Percentiles rank a stretch among this genome's conserved stretches.
Evolutionary conservation across 257 asterid species (phyloP).

Genomic region (Lycium barbarum): DNA sequence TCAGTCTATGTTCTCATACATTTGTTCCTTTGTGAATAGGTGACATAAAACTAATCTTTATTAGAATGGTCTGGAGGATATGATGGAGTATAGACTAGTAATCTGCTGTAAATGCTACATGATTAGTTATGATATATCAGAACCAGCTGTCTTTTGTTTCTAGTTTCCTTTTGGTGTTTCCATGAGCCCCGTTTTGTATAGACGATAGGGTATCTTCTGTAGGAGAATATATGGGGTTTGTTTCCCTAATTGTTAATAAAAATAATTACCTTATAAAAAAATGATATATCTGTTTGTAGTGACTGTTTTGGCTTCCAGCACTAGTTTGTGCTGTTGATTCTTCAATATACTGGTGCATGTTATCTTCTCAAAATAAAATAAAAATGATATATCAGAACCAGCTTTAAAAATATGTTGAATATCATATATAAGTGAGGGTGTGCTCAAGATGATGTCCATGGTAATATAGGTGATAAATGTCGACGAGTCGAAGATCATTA

Average conservation of each 20-base stretch:
- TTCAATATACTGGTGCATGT: too few species aligned
- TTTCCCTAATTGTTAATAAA: too few species aligned
- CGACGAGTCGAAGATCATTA: not conserved
- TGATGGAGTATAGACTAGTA: not conserved
- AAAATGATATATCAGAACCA: not conserved
- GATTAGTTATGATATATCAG: not conserved
- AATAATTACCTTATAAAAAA: too few species aligned
- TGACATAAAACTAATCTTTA: not conserved
- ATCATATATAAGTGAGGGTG: not conserved
- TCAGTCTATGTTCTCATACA: slow-evolving; percentile 20
- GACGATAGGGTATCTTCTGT: too few species aligned
- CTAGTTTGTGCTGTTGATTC: too few species aligned
- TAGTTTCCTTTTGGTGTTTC: too few species aligned
- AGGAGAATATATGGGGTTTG: too few species aligned
- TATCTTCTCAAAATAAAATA: too few species aligned
- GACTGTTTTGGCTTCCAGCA: too few species aligned
- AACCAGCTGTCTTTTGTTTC: too few species aligned
- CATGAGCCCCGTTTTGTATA: too few species aligned
- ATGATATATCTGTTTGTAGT: too few species aligned
- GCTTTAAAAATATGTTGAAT: not conserved
- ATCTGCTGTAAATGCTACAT: slow-evolving; percentile 9
- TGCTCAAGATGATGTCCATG: not conserved
- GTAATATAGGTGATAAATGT: not conserved
- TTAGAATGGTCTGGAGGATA: slow-evolving; percentile 21
- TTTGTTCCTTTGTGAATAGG: not conserved